Percentiles rank a stretch among this genome's conserved stretches.
phyloP scores from a whole-genome alignment of 257 asterid species.

The Pogostemon cablin region DNA sequence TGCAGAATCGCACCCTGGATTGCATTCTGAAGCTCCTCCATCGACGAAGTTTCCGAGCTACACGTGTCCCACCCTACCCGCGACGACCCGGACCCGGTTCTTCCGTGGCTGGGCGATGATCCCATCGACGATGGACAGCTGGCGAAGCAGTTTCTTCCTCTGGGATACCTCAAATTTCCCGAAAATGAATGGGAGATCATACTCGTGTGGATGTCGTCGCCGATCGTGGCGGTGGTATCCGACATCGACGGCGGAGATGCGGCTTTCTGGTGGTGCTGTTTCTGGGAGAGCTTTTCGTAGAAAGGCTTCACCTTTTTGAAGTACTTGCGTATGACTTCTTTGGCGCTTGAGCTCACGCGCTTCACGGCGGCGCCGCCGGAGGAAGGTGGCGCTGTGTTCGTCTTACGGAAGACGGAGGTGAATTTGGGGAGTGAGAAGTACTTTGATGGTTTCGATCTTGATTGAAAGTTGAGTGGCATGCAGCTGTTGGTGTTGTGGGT shows the following conservation, averaged over 20 bases:
- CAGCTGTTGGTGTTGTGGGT: not conserved
- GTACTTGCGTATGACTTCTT: slow-evolving; percentile 71
- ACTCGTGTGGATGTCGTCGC: slow-evolving; percentile 19
- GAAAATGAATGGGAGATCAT: slow-evolving; percentile 65
- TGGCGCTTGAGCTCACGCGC: slow-evolving; percentile 65
- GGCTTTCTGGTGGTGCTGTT: slow-evolving; percentile 32
- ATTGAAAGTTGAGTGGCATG: not conserved
- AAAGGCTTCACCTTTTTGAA: slow-evolving; percentile 78
- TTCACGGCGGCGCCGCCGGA: slow-evolving; percentile 42
- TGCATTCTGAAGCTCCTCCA: slow-evolving; percentile 92
- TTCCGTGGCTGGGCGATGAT: slow-evolving; percentile 76
- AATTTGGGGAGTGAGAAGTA: slow-evolving; percentile 78
- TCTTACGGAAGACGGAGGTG: slow-evolving; percentile 71
- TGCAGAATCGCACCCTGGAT: slow-evolving; percentile 85
- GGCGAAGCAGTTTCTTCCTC: slow-evolving; percentile 56
- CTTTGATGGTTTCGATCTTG: slow-evolving; percentile 26
- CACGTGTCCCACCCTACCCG: slow-evolving; percentile 28
- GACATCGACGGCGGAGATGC: not conserved
- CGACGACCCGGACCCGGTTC: slow-evolving; percentile 33
- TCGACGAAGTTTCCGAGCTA: slow-evolving; percentile 59
- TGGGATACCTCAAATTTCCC: slow-evolving; percentile 68
- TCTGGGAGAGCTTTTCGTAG: slow-evolving; percentile 73
- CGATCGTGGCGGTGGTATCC: not conserved
- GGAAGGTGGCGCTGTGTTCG: not conserved
- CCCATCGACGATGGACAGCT: slow-evolving; percentile 92